Conservation (phyloP, 2,329 filamentous ascomycete species). For the Cladophialophora chaetospira region DNA sequence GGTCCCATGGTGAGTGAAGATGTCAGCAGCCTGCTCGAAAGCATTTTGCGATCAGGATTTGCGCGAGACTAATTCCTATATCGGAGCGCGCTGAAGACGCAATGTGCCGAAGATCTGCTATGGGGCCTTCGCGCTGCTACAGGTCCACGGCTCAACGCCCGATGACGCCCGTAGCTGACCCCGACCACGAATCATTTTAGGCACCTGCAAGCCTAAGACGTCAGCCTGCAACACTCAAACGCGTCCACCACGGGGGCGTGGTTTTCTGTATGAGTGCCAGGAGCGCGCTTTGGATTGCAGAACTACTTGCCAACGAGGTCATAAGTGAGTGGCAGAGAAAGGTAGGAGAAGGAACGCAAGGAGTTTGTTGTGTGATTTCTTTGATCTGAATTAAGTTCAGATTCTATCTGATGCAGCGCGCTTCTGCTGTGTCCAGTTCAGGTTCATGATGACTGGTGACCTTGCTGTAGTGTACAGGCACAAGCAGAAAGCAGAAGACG, state of each 20-base stretch:
- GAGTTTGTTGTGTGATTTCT: constrained; percentile 4
- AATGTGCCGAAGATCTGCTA: constrained; percentile 1
- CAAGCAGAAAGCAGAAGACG: constrained; percentile 25
- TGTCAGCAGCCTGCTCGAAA: neutral
- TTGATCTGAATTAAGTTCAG: constrained; percentile 28
- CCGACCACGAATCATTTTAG: neutral
- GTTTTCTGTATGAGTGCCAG: no score
- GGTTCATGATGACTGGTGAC: constrained; percentile 25
- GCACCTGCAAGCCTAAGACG: neutral
- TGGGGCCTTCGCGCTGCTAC: neutral
- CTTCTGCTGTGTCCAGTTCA: constrained; percentile 26
- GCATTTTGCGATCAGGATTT: neutral
- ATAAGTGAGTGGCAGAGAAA: no score
- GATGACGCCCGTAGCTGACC: neutral
- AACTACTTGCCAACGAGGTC: no score
- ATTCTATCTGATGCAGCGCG: constrained; percentile 29
- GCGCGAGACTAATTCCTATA: constrained; percentile 7
- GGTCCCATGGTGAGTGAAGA: constrained; percentile 11
- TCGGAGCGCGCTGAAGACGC: constrained; percentile 1
- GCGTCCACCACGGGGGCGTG: no score
- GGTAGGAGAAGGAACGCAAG: neutral
- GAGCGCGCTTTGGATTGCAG: no score
- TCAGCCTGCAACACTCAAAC: no score
- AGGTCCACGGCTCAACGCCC: neutral
- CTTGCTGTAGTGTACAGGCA: constrained; percentile 29